A percentile compares a stretch with the other conserved stretches of the same genome.
Conservation (phyloP, 352 stramenopile genomes). For the Pelagophyceae sp. region DNA sequence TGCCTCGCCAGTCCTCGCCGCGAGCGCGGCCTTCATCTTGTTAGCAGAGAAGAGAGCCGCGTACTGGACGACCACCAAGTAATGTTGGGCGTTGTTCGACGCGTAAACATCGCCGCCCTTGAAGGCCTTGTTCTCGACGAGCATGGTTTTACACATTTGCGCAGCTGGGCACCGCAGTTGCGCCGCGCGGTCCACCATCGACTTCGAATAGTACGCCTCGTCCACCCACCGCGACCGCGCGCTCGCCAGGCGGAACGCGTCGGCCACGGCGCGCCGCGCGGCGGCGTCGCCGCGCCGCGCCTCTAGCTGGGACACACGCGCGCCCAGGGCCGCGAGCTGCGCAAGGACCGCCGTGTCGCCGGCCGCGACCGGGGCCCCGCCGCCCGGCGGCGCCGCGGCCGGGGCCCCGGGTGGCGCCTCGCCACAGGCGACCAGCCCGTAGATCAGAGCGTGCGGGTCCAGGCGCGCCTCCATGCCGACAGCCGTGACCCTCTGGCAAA, state of each 20-base stretch:
- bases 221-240: neutral
- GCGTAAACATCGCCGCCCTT: conserved; percentile 11
- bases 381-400: too few relatives aligned
- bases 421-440: too few relatives aligned
- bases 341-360: too few relatives aligned
- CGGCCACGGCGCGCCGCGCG: too few relatives aligned
- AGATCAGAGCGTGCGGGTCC: too few relatives aligned
- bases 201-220: neutral
- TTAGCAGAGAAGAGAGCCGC: conserved; percentile 19
- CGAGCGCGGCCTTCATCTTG: conserved; percentile 8
- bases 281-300: too few relatives aligned
- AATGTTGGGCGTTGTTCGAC: conserved; percentile 6
- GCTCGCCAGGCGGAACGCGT: neutral
- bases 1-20: conserved; percentile 8
- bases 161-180: neutral
- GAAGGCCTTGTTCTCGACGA: conserved; percentile 33
- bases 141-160: conserved; percentile 34
- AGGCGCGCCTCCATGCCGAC: too few relatives aligned
- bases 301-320: neutral
- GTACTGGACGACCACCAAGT: conserved; percentile 37
- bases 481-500: too few relatives aligned
- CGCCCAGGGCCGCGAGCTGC: neutral
- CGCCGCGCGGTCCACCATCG: neutral
- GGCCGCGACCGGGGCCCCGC: too few relatives aligned
- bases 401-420: too few relatives aligned